These are phyloP conservation scores for Backusella macrospora DNA, from an alignment of 192 early-diverging fungal genomes.

Conservation along the genomic window DNA sequence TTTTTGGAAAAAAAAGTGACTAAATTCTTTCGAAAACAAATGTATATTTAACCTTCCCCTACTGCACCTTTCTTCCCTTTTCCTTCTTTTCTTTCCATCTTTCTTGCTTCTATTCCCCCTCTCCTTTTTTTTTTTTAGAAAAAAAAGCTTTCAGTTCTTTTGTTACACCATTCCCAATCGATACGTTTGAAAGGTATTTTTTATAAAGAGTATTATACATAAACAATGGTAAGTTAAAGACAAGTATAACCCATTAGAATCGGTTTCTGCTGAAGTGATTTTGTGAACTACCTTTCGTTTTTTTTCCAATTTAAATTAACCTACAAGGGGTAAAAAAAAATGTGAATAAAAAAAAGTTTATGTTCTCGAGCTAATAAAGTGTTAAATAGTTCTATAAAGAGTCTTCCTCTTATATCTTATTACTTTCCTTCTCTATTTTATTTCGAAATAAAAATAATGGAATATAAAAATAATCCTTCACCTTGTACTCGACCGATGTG, in stretches of 20 bases:
- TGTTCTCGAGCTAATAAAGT: neutral
- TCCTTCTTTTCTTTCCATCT: neutral
- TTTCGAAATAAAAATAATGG: neutral
- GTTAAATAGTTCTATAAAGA: neutral
- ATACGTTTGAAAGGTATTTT: slow-evolving; percentile 16
- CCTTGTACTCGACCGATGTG: neutral
- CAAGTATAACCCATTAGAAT: neutral
- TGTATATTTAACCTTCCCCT: neutral
- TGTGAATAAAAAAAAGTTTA: neutral
- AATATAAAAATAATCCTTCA: neutral
- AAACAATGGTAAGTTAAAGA: neutral
- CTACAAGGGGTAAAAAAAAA: neutral
- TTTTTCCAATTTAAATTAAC: neutral
- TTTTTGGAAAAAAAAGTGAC: slow-evolving; percentile 7
- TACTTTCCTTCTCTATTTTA: neutral
- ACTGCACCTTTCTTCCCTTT: neutral
- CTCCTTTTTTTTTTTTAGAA: neutral
- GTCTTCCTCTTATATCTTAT: neutral
- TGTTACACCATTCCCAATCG: neutral
- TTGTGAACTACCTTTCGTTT: neutral
- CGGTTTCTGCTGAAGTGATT: neutral
- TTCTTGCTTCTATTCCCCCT: neutral
- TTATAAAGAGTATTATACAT: neutral
- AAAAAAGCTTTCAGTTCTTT: neutral
- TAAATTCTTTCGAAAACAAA: slow-evolving; percentile 2